Percentiles rank a stretch among this genome's conserved stretches.
These are phyloP conservation scores for Lasiodiplodia sp. DNA, from an alignment of 2,329 filamentous ascomycete genomes.

Conservation along the genomic window DNA sequence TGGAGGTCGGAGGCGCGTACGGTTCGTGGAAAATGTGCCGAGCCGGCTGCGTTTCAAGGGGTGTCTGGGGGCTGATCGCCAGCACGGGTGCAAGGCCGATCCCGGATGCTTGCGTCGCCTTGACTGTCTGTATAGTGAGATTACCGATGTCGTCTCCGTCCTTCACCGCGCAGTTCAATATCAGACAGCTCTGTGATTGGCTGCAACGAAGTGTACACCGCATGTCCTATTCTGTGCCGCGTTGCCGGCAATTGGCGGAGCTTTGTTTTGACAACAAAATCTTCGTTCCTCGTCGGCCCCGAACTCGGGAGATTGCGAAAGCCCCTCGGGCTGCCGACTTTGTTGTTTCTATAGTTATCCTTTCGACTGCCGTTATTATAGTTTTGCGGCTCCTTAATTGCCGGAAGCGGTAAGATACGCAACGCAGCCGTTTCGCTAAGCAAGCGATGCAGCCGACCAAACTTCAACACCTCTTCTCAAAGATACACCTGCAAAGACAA, in stretches of 20 bases:
- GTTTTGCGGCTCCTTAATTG: neutral
- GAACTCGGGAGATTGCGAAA: slow-evolving; percentile 10
- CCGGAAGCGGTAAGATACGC: neutral
- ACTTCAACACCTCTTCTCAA: neutral
- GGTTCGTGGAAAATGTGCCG: slow-evolving; percentile 20
- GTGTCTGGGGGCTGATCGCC: slow-evolving; percentile 10
- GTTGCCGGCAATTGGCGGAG: neutral
- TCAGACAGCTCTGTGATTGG: neutral
- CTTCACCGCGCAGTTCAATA: neutral
- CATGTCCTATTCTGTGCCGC: neutral
- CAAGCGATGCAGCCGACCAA: slow-evolving; percentile 2
- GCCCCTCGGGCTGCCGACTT: neutral
- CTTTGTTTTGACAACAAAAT: neutral
- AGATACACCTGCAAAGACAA: neutral
- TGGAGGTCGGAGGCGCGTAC: neutral
- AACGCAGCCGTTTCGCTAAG: neutral
- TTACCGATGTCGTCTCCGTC: neutral
- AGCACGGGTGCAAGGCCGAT: slow-evolving; percentile 19
- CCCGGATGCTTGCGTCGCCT: slow-evolving; percentile 22
- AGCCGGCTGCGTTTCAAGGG: slow-evolving; percentile 20
- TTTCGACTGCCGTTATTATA: neutral
- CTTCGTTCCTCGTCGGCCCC: neutral
- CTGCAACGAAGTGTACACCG: neutral
- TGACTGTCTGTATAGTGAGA: neutral
- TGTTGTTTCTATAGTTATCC: slow-evolving; percentile 5